These are phyloP conservation scores for Aquilaria malaccensis DNA, from an alignment of 345 rosid species.

Conservation along the genomic window DNA sequence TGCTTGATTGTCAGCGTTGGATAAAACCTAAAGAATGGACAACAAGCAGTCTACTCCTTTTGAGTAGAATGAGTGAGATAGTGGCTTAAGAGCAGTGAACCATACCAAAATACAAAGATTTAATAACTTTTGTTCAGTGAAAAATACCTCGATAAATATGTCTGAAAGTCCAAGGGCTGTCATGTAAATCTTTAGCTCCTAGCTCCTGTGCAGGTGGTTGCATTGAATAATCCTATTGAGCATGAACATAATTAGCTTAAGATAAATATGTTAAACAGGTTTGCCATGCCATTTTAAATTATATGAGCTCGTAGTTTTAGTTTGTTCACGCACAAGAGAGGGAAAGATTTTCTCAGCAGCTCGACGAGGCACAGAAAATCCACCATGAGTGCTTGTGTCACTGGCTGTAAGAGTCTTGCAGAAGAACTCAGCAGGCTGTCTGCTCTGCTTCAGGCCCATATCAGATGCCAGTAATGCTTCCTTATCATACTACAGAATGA, in stretches of 20 bases:
- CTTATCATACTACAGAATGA: slow-evolving; percentile 70
- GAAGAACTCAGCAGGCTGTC: slow-evolving; percentile 78
- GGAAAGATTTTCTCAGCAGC: slow-evolving; percentile 98
- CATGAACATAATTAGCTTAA: slow-evolving; percentile 10
- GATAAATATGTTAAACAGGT: not conserved
- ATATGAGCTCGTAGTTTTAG: not conserved
- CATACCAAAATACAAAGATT: too few species aligned
- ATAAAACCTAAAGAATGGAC: too few species aligned
- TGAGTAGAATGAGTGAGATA: too few species aligned
- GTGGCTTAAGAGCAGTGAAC: too few species aligned
- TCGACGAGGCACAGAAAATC: slow-evolving; percentile 93
- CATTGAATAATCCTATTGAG: slow-evolving; percentile 75
- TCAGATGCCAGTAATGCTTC: slow-evolving; percentile 88
- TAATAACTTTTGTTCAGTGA: too few species aligned
- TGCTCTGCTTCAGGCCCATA: slow-evolving; percentile 63
- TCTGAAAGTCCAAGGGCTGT: slow-evolving; percentile 75
- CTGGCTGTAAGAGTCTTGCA: slow-evolving; percentile 96
- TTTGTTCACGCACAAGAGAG: slow-evolving; percentile 46
- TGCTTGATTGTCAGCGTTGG: too few species aligned
- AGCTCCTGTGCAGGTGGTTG: slow-evolving; percentile 96
- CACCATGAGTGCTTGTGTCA: slow-evolving; percentile 99
- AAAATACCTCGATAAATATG: slow-evolving; percentile 87
- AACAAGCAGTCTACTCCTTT: too few species aligned
- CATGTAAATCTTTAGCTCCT: slow-evolving; percentile 89
- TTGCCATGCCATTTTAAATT: too few species aligned